Conservation (phyloP, 192 early-diverging fungal genomes). For the Powellomyces hirtus region DNA sequence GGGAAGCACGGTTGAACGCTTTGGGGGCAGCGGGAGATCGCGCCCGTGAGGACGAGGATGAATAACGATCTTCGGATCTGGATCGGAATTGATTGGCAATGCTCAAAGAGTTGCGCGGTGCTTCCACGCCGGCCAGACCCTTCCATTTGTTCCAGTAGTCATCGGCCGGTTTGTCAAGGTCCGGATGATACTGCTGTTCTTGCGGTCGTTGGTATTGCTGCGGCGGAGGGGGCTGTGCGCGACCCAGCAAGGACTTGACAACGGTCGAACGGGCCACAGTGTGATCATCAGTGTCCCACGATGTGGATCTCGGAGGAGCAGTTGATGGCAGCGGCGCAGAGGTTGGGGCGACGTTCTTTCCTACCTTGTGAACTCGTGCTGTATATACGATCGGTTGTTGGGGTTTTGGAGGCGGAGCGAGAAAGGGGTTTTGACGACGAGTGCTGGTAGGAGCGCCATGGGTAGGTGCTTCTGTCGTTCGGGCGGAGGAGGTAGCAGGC, state of each 20-base stretch:
- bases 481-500: neutral
- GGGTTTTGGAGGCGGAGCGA: neutral
- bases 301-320: neutral
- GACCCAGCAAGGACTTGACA: neutral
- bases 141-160: slow-evolving; percentile 8
- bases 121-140: neutral
- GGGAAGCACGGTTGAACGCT: slow-evolving; percentile 6
- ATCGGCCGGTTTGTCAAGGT: neutral
- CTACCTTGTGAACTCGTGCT: neutral
- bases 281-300: too few relatives aligned
- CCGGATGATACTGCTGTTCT: too few relatives aligned
- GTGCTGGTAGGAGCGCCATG: neutral
- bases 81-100: neutral
- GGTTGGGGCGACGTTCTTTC: neutral
- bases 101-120: neutral
- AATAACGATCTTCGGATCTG: neutral
- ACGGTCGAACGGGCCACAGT: slow-evolving; percentile 1
- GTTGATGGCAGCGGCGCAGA: neutral
- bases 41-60: too few relatives aligned
- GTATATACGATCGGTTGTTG: neutral
- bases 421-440: neutral
- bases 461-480: too few relatives aligned
- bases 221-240: neutral
- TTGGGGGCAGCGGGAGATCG: neutral
- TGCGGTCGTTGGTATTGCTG: neutral